These are phyloP conservation scores for Plantago elongata DNA, from an alignment of 257 asterid genomes.

Conservation along the genomic window DNA sequence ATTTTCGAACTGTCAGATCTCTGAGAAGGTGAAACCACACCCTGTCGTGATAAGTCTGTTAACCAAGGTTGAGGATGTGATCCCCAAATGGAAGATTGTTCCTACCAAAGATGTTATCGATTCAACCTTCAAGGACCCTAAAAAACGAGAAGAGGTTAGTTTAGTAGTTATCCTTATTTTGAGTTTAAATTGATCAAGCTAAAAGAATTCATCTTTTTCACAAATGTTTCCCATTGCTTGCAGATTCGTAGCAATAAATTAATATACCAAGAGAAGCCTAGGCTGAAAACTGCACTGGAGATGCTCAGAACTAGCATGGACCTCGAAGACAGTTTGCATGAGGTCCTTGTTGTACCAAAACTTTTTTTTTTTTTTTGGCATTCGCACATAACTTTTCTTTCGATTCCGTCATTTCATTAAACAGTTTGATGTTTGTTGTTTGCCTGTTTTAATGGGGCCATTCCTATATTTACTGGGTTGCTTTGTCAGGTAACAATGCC, in stretches of 20 bases:
- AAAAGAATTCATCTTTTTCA: background rate
- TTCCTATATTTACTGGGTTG: background rate
- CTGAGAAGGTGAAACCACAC: slow-evolving; percentile 94
- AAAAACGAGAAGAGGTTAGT: slow-evolving; percentile 72
- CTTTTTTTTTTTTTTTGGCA: background rate
- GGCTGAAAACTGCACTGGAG: slow-evolving; percentile 89
- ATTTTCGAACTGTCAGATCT: slow-evolving; percentile 40
- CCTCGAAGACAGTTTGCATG: slow-evolving; percentile 74
- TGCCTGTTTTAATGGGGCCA: background rate
- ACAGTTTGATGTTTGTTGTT: background rate
- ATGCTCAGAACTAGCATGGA: slow-evolving; percentile 92
- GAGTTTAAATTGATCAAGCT: background rate
- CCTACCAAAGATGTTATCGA: slow-evolving; percentile 84
- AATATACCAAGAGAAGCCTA: slow-evolving; percentile 82
- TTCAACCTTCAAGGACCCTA: slow-evolving; percentile 83
- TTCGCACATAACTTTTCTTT: background rate
- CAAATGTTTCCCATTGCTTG: background rate
- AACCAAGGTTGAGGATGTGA: slow-evolving; percentile 70
- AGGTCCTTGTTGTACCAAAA: slow-evolving; percentile 34
- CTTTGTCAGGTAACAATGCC: slow-evolving; percentile 68
- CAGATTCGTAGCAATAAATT: slow-evolving; percentile 79
- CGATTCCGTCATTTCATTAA: background rate
- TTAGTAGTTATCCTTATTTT: background rate
- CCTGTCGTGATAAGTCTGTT: slow-evolving; percentile 68
- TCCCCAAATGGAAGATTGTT: slow-evolving; percentile 95